Conservation (phyloP, 345 rosid species). For the Moricandia moricandioides region DNA sequence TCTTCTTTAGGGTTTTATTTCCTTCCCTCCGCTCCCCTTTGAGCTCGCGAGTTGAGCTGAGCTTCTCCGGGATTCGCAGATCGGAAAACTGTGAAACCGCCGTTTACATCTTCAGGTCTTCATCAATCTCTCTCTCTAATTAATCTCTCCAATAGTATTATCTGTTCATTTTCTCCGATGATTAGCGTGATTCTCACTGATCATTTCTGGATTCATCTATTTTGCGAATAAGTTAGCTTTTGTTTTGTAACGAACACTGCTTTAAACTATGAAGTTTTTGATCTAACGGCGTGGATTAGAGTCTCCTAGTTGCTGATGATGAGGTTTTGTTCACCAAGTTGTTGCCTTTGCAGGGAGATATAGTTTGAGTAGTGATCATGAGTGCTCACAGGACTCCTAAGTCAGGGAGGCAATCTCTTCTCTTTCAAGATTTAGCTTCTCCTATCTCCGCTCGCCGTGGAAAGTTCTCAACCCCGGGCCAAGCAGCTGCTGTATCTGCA, state of each 20-base stretch:
- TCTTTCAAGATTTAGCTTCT: conserved; percentile 86
- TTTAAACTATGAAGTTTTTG: neutral
- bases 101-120: conserved; percentile 18
- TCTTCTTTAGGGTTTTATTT: conserved; percentile 22
- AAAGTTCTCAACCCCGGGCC: conserved; percentile 75
- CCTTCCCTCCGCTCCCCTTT: conserved; percentile 24
- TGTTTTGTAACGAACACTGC: neutral
- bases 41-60: conserved; percentile 17
- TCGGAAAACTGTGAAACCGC: neutral
- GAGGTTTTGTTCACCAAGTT: conserved; percentile 4
- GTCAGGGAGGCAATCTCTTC: conserved; percentile 76
- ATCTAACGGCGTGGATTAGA: neutral
- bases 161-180: neutral
- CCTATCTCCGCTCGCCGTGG: conserved; percentile 77
- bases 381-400: conserved; percentile 70
- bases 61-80: conserved; percentile 1
- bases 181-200: neutral
- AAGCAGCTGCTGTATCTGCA: conserved; percentile 94
- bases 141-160: neutral
- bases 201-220: neutral
- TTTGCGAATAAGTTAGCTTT: neutral
- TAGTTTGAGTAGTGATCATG: conserved; percentile 41
- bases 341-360: conserved; percentile 21
- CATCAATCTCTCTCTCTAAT: neutral
- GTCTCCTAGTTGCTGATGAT: neutral